Evolutionary conservation across 371 early-diverging fungal species (phyloP).

Genomic region (Amoeboaphelidium protococcarum): DNA sequence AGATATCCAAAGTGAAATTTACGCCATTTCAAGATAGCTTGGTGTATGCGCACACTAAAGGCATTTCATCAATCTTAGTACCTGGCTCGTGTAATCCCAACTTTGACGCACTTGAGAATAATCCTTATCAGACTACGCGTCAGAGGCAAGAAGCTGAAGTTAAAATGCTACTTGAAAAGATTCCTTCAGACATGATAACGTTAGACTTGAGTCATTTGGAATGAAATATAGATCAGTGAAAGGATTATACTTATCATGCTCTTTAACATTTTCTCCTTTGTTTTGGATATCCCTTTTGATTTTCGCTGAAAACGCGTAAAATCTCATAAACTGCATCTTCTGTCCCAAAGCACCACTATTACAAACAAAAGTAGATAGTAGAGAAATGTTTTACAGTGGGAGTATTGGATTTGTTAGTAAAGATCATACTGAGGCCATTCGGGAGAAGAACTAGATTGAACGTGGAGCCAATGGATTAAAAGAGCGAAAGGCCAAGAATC

Average conservation of each 20-base stretch:
- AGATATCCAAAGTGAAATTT: slow-evolving; percentile 35
- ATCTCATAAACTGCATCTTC: not conserved
- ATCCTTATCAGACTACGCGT: slow-evolving; percentile 74
- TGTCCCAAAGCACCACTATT: no score
- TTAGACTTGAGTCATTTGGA: slow-evolving; percentile 42
- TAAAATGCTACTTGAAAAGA: slow-evolving; percentile 62
- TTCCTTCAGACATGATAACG: slow-evolving; percentile 63
- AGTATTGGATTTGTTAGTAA: no score
- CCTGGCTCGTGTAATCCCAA: slow-evolving; percentile 94
- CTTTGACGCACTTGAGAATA: slow-evolving; percentile 79
- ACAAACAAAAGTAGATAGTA: no score
- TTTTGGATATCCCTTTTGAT: no score
- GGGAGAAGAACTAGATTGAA: not conserved
- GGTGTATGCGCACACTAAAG: slow-evolving; percentile 58
- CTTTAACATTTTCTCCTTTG: no score
- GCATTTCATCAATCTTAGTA: slow-evolving; percentile 56
- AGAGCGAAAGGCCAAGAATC: not conserved
- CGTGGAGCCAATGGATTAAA: not conserved
- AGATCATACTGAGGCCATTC: not conserved
- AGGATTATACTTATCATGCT: no score
- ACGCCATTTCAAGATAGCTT: slow-evolving; percentile 95
- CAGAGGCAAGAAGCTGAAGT: slow-evolving; percentile 85
- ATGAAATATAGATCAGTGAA: slow-evolving; percentile 1
- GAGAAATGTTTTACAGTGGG: not conserved
- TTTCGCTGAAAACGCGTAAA: not conserved